Conservation (phyloP, 2,329 filamentous ascomycete species). For the Penicillium fuscoglaucum region DNA sequence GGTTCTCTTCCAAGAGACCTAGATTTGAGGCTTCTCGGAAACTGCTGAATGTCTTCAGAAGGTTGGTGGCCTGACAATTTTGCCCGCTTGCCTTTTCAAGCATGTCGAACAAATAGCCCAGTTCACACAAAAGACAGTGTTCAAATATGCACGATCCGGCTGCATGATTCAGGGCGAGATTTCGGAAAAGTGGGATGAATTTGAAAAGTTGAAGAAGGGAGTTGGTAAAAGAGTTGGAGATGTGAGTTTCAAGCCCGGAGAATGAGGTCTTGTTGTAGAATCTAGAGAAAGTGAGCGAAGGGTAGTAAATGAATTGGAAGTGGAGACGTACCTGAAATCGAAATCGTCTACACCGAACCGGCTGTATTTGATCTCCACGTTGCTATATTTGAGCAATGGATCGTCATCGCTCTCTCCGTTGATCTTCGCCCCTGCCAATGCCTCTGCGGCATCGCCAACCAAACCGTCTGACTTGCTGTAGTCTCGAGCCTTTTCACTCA, state of each 20-base stretch:
- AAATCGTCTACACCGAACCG: conserved; percentile 99
- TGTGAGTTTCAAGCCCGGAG: conserved; percentile 93
- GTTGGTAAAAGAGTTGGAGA: conserved; percentile 95
- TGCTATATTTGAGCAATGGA: conserved; percentile 84
- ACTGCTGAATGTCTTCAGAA: conserved; percentile 84
- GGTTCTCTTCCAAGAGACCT: conserved; percentile 80
- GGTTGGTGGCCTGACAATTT: conserved; percentile 94
- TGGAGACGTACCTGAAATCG: conserved; percentile 84
- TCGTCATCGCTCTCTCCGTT: conserved; percentile 74
- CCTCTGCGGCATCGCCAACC: conserved; percentile 60
- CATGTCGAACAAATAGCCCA: conserved; percentile 97
- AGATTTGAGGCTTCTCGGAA: conserved; percentile 75
- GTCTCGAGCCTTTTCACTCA: conserved; percentile 88
- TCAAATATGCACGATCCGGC: conserved; percentile 81
- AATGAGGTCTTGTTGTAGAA: conserved; percentile 94
- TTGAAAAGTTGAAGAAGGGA: conserved; percentile 86
- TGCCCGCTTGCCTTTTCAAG: conserved; percentile 90
- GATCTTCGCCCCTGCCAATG: conserved; percentile 67
- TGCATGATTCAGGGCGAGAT: conserved; percentile 83
- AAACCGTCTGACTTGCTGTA: conserved; percentile 43
- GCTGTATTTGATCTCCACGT: conserved; percentile 98
- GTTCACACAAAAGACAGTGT: conserved; percentile 84
- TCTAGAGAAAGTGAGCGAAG: conserved; percentile 52
- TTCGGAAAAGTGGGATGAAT: conserved; percentile 84
- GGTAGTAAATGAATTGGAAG: conserved; percentile 70